Evolutionary conservation across 208 protist genomes (phyloP).

Genomic region (Acanthamoeba culbertsoni): DNA sequence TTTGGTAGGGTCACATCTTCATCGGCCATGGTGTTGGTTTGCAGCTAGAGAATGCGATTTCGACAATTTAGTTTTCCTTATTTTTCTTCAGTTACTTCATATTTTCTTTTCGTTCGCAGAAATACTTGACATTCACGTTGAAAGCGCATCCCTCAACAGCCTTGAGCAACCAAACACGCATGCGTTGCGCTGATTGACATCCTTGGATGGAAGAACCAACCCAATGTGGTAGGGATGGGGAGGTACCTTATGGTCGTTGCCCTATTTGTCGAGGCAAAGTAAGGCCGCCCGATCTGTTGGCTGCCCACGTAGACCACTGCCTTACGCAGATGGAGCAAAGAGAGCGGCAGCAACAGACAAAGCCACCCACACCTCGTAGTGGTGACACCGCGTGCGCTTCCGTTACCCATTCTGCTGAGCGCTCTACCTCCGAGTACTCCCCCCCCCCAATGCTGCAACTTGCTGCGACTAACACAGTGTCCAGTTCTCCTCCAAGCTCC

Average conservation of each 20-base stretch:
- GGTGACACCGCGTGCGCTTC: not conserved
- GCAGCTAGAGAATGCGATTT: not conserved
- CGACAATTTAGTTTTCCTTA: not conserved
- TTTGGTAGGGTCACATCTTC: conserved; percentile 19
- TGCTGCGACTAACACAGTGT: no score
- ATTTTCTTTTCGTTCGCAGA: not conserved
- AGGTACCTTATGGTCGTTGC: not conserved
- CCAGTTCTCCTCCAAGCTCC: no score
- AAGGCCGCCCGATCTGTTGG: not conserved
- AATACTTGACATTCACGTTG: no score
- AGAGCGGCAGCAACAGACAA: not conserved
- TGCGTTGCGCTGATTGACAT: no score
- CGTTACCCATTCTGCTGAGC: no score
- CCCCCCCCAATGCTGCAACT: no score
- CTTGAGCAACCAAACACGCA: no score
- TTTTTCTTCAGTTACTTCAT: not conserved
- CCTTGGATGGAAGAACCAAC: no score
- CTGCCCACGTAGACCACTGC: not conserved
- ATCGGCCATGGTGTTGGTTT: not conserved
- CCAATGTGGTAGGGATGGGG: no score
- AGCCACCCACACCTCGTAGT: not conserved
- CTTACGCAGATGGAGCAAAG: not conserved
- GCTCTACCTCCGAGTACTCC: no score
- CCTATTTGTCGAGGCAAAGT: not conserved
- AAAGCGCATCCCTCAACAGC: no score